A percentile compares a stretch with the other conserved stretches of the same genome.
phyloP scores from a whole-genome alignment of 331 rosid species.

The Erythrophleum ivorense region DNA sequence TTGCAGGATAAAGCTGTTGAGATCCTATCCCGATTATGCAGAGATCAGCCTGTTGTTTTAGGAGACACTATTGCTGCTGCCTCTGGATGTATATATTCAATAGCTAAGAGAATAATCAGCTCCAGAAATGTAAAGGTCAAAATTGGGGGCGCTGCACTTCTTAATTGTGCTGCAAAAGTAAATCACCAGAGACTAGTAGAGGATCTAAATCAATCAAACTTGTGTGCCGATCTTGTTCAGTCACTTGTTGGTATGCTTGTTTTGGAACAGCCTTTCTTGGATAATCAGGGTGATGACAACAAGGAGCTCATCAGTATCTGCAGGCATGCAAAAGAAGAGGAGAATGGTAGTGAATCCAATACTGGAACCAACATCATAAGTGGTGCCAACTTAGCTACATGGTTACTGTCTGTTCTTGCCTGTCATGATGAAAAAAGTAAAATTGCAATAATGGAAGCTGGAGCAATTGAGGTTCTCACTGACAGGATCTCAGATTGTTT shows the following conservation, averaged over 20 bases:
- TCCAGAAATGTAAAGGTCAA: constrained; percentile 70
- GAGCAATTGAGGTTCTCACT: constrained; percentile 83
- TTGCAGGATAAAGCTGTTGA: constrained; percentile 94
- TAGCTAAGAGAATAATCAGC: constrained; percentile 79
- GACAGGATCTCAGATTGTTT: constrained; percentile 78
- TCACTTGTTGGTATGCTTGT: constrained; percentile 76
- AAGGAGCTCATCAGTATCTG: constrained; percentile 73
- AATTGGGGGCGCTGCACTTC: constrained; percentile 89
- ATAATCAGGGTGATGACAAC: constrained; percentile 45
- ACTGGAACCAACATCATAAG: constrained; percentile 62
- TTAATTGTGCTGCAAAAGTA: constrained; percentile 88
- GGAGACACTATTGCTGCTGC: constrained; percentile 75
- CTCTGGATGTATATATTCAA: constrained; percentile 72
- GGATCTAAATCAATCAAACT: constrained; percentile 72
- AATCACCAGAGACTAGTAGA: constrained; percentile 83
- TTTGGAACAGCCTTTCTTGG: constrained; percentile 53
- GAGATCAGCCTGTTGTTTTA: constrained; percentile 77
- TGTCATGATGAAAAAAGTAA: constrained; percentile 83
- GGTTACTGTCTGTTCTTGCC: constrained; percentile 88
- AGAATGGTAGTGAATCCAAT: constrained; percentile 48
- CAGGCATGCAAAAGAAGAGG: constrained; percentile 58
- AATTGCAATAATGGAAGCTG: constrained; percentile 88
- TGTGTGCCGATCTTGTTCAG: constrained; percentile 70
- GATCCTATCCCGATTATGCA: constrained; percentile 83
- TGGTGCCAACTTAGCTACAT: constrained; percentile 74